Base-by-base conservation (phyloP, 345 rosid genomes). In the Gossypium mustelinum region DNA sequence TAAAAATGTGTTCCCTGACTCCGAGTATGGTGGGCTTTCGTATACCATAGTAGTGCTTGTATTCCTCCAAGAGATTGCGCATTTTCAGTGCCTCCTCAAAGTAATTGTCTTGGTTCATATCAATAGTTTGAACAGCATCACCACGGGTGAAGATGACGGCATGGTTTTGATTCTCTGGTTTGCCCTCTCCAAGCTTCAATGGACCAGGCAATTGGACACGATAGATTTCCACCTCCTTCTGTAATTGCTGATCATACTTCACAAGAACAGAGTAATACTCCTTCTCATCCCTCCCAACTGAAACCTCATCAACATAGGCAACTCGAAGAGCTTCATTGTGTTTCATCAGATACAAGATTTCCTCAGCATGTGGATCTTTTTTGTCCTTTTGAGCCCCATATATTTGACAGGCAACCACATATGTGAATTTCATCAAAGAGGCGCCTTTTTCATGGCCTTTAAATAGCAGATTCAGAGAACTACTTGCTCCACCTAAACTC, bases 161-260 rank as follows among this genome's bases (percentile, higher is more conserved):
- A 82, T 94, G 98, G 80, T 94, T 94, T 85, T 94, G 98, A 84
- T 94, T 94, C 83, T 92, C 98, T 18, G 98, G 98, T 78, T 94
- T 94, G 16, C 98, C 98, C 84, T 94, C 98, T 29, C 99, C 98
- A 77, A 94, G 91, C 84, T 94, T 94, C 88, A 94, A 74, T 0
- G 96, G 96, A 75, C 98, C 97, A 73, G 98, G 99, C 84, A 94
- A 83, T 78, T 87, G 90, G 75, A 94, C 90, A 85, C 97, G 84
- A 84, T 94, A 94, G 72, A 94, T 87, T 77, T 94, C 98, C 63
- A 94, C 98, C 80, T 93, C 99, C 82, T 79, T 84, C 76, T 87
- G 81, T 77, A 93, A 78, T 73, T 86, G 84, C 76, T 81, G 94
- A 85, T 94, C 99, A 76, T 78, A 93, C 80, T 94, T 94, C 71